Evolutionary conservation across 2,329 filamentous ascomycete genomes (phyloP), one percentile per base, ranked within the genome.

Genomic region (Beauveria sp.): DNA sequence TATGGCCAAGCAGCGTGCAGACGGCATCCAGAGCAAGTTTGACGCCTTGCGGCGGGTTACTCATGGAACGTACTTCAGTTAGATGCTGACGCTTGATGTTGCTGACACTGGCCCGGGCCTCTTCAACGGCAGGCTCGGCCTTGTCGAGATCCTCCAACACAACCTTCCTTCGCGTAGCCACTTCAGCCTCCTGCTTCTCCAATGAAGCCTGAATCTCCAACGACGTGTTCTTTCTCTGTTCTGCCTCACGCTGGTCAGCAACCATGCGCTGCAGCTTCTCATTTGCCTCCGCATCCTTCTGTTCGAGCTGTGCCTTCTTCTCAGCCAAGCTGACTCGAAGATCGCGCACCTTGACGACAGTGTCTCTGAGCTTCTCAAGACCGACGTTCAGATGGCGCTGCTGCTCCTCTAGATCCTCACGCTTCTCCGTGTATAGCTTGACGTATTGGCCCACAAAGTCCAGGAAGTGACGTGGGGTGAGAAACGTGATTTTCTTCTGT

Each of bases 361-460:
- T 99, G 75, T 97, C 94, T 67, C 91, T 85, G 30, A 99, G 81
- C 75, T 99, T 99, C 78, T 99, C 94, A 2, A 99, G 84, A 81
- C 94, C 96, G 61, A 97, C 92, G 69, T 99, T 99, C 64, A 99
- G 81, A 82, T 99, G 94, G 34, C 94, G 89, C 72, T 99, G 94
- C 74, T 99, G 94, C 72, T 99, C 94, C 74, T 99, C 94, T 1
- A 99, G 84, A 71, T 99, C 94, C 73, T 97, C 94, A 12, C 96
- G 90, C 80, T 99, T 99, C 75, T 99, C 94, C 64, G 92, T 96
- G 77, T 97, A 97, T 7, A 99, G 81, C 74, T 90, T 94, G 74
- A 97, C 92, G 72, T 97, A 99, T 71, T 99, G 94, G 44, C 92
- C 91, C 62, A 99, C 93, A 69, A 99, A 99, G 73, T 99, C 96